Conservation (phyloP, 2,329 filamentous ascomycete species). For the Neonectria hederae region DNA sequence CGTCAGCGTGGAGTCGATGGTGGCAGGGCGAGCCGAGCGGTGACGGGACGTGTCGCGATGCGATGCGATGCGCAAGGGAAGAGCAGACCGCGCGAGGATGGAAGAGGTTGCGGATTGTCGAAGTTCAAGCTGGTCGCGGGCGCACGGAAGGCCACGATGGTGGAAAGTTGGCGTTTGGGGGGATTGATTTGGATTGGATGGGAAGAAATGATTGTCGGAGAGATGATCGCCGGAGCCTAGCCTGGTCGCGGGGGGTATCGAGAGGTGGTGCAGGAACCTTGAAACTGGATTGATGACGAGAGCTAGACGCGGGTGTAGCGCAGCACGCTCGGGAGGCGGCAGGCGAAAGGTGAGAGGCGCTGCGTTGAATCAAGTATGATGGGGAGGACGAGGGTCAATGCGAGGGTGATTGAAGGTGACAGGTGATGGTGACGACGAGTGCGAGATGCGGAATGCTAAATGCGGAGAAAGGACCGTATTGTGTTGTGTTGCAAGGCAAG, state of each 20-base stretch:
- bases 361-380: constrained; percentile 18
- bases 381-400: constrained; percentile 2
- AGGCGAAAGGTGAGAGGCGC: constrained; percentile 20
- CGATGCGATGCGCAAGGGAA: constrained; percentile 24
- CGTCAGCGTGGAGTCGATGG: constrained; percentile 44
- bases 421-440: constrained; percentile 7
- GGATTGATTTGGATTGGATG: constrained; percentile 24
- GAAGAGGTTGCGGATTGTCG: background rate
- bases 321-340: constrained; percentile 32
- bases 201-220: constrained; percentile 9
- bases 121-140: constrained; percentile 20
- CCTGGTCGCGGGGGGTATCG: constrained; percentile 32
- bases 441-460: constrained; percentile 10
- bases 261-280: constrained; percentile 27
- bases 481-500: background rate
- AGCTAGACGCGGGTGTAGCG: constrained; percentile 38
- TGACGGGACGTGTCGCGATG: constrained; percentile 32
- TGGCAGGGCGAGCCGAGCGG: constrained; percentile 28
- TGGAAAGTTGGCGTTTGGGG: constrained; percentile 20
- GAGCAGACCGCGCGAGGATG: background rate
- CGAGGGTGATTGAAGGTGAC: background rate
- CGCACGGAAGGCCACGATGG: constrained; percentile 22
- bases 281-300: constrained; percentile 31
- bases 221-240: constrained; percentile 36
- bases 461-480: constrained; percentile 2